Evolutionary conservation across 2,329 filamentous ascomycete genomes (phyloP).

Genomic region (Pseudogymnoascus sp.): DNA sequence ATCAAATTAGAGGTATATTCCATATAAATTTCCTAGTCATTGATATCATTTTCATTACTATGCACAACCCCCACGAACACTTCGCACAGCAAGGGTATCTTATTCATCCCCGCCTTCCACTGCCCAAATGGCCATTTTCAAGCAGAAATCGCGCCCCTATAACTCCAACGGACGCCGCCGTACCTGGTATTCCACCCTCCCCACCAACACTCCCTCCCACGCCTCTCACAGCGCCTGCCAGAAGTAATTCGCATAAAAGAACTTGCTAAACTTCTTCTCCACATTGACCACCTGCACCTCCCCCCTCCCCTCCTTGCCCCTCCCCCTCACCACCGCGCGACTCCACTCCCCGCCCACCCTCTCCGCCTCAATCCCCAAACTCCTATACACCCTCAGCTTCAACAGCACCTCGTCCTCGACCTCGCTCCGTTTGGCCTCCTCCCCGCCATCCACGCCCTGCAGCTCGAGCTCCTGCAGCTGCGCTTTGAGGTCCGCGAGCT

Average conservation of each 20-base stretch:
- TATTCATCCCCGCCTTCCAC: not conserved
- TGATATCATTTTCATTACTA: not conserved
- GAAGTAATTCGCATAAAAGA: slow-evolving; percentile 93
- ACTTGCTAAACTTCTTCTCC: slow-evolving; percentile 82
- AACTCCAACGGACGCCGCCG: not conserved
- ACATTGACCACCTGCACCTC: slow-evolving; percentile 94
- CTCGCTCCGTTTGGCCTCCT: slow-evolving; percentile 30
- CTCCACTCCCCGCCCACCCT: slow-evolving; percentile 68
- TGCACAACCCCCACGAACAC: not conserved
- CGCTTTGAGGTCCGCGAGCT: slow-evolving; percentile 65
- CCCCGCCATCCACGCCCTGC: slow-evolving; percentile 72
- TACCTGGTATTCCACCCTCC: not conserved
- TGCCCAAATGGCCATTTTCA: not conserved
- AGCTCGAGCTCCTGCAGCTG: slow-evolving; percentile 74
- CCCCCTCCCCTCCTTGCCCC: slow-evolving; percentile 71
- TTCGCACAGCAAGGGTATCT: not conserved
- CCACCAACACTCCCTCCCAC: not conserved
- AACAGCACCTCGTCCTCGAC: slow-evolving; percentile 60
- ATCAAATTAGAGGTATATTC: not conserved
- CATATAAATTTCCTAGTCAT: not conserved
- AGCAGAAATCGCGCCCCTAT: not conserved
- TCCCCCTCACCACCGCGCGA: slow-evolving; percentile 78
- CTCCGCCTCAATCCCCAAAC: slow-evolving; percentile 83
- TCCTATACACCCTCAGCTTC: slow-evolving; percentile 83
- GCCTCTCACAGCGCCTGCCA: slow-evolving; percentile 69